Evolutionary conservation across 345 rosid genomes (phyloP).

Genomic region (Cochlearia excelsa): DNA sequence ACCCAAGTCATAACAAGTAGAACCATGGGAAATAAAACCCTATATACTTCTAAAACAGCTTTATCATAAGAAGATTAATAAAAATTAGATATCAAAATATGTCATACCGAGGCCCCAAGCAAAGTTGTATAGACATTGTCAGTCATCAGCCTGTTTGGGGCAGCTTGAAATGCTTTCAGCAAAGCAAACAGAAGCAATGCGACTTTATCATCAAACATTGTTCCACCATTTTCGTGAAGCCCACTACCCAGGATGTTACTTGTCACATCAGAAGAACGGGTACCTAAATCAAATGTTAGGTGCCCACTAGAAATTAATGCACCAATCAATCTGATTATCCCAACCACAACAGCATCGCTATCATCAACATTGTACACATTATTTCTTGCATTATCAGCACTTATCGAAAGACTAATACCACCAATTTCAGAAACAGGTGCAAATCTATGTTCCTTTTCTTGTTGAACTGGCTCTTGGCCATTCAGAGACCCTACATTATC

Average conservation of each 20-base stretch:
- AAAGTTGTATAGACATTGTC: conserved; percentile 77
- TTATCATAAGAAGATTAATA: not conserved
- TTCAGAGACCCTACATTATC: conserved; percentile 40
- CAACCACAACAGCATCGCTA: conserved; percentile 85
- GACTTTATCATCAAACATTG: conserved; percentile 96
- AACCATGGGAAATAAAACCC: conserved; percentile 20
- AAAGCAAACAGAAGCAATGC: conserved; percentile 85
- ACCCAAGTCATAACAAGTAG: conserved; percentile 18
- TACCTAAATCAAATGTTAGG: conserved; percentile 57
- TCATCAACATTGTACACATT: conserved; percentile 85
- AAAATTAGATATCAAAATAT: conserved; percentile 16
- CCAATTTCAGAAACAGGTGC: conserved; percentile 73
- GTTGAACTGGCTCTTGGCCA: conserved; percentile 39
- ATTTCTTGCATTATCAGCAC: conserved; percentile 94
- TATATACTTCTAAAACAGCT: conserved; percentile 1
- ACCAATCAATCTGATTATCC: conserved; percentile 82
- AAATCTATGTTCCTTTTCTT: conserved; percentile 41
- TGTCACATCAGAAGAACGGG: conserved; percentile 55
- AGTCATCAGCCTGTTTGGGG: conserved; percentile 90
- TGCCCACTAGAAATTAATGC: conserved; percentile 79
- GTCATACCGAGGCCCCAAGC: conserved; percentile 92
- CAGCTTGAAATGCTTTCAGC: conserved; percentile 91
- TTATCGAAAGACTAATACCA: conserved; percentile 91
- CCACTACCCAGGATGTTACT: conserved; percentile 63
- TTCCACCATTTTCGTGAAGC: conserved; percentile 64